phyloP scores from a whole-genome alignment of 2,329 filamentous ascomycete species.

The Elsinoe fawcettii region DNA sequence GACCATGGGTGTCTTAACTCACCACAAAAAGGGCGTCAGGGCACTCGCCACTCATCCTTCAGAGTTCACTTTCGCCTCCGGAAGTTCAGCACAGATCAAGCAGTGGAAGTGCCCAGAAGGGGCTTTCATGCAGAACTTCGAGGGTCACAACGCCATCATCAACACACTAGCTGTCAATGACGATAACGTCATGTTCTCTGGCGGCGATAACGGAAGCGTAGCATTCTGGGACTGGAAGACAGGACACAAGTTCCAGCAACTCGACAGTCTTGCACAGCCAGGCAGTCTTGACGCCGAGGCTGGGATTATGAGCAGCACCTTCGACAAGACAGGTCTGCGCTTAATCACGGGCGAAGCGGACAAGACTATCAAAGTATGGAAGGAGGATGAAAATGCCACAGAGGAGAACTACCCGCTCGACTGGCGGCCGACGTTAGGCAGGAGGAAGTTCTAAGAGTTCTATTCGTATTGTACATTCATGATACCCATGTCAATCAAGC shows the following conservation, averaged over 20 bases:
- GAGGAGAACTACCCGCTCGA: constrained; percentile 84
- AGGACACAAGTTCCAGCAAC: constrained; percentile 79
- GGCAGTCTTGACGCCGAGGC: constrained; percentile 90
- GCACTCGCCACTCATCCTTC: constrained; percentile 75
- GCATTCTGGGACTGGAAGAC: constrained; percentile 99
- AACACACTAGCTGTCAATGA: constrained; percentile 91
- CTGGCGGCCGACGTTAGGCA: constrained; percentile 76
- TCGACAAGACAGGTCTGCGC: constrained; percentile 79
- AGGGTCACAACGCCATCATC: constrained; percentile 92
- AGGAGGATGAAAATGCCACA: constrained; percentile 82
- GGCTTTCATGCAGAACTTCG: constrained; percentile 98
- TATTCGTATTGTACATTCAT: constrained; percentile 1
- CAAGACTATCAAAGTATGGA: constrained; percentile 97
- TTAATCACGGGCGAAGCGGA: constrained; percentile 93
- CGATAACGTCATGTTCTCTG: constrained; percentile 90
- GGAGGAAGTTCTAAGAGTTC: constrained; percentile 54
- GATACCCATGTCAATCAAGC: constrained; percentile 18
- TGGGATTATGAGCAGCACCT: constrained; percentile 89
- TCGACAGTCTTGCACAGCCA: constrained; percentile 88
- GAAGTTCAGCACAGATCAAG: constrained; percentile 89
- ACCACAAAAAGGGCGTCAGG: constrained; percentile 96
- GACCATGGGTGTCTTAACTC: constrained; percentile 89
- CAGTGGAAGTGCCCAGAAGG: constrained; percentile 99
- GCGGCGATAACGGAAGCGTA: constrained; percentile 92
- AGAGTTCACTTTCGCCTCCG: constrained; percentile 94